Evolutionary conservation across 208 protist species (phyloP), one percentile per base, ranked within the genome.

Genomic region (Zelonia costaricensis): DNA sequence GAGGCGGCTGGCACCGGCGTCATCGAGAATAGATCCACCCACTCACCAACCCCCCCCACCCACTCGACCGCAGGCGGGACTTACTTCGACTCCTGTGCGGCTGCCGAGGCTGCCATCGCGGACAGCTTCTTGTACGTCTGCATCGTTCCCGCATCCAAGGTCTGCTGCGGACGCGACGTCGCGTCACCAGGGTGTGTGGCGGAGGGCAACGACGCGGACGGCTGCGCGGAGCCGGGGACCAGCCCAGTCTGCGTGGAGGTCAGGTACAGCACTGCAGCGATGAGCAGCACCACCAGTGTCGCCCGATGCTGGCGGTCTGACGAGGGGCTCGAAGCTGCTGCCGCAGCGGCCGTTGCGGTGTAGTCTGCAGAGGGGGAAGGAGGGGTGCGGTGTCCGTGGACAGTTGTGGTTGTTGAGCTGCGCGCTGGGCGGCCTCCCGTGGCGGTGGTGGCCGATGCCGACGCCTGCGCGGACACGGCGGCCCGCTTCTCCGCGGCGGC

Each of bases 111-210:
- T 4, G 62, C 62, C 52, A 69, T 58, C 18, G 54, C 64, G 10
- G 64, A 58, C 8, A 59, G 35, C 33, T 46, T 61, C 42, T 56
- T 59, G 22, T 58, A 48, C 18, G 48, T 45, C 27, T 62, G n/a
- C 16, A 36, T 30, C n/a, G 5, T 12, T 1, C 23, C 48, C 6
- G 31, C 25, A 20, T 23, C 49, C 8, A 20, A 23, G 30, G 28
- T 33, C 28, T 25, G 23, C 47, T 39, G 31, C 20, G 4, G 30
- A 10, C 31, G 49, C 18, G 33, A 10, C 12, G 2, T n/a, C n/a
- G n/a, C n/a, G n/a, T n/a, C n/a, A n/a, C n/a, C n/a, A n/a, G n/a
- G n/a, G n/a, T n/a, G n/a, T n/a, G 18, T 42, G 3, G 33, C 2
- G 31, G 7, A 43, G 49, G 12, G 18, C 16, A 16, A 27, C 7